Conservation (phyloP, 257 asterid genomes). For the Anisodus acutangulus region DNA sequence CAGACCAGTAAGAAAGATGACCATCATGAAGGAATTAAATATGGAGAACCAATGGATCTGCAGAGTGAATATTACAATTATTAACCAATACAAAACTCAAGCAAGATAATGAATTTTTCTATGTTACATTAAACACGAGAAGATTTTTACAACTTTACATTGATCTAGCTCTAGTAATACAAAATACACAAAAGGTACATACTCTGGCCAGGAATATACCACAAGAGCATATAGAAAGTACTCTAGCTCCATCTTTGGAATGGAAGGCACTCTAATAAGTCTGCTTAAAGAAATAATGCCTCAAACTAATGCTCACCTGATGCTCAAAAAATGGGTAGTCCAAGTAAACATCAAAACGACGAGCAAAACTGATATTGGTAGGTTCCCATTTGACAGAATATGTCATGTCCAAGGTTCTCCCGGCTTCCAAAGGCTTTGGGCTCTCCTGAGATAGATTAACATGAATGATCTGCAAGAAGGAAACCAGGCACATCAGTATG, state of each 20-base stretch:
- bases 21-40: conserved; percentile 98
- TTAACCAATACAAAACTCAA: not conserved
- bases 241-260: not conserved
- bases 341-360: conserved; percentile 90
- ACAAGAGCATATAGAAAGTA: not conserved
- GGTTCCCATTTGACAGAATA: conserved; percentile 84
- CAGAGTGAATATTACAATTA: conserved; percentile 13
- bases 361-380: conserved; percentile 77
- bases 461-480: conserved; percentile 74
- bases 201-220: not conserved
- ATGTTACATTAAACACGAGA: not conserved
- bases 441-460: conserved; percentile 88
- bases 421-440: conserved; percentile 81
- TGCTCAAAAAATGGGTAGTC: conserved; percentile 98
- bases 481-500: conserved; percentile 30
- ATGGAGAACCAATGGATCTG: conserved; percentile 98
- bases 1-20: conserved; percentile 90
- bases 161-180: not conserved
- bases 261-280: not conserved
- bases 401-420: conserved; percentile 69
- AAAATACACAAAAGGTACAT: not conserved
- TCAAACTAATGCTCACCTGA: conserved; percentile 60
- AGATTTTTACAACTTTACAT: not conserved
- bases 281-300: not conserved
- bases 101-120: not conserved